Percentiles rank a stretch among this genome's conserved stretches.
phyloP scores from a whole-genome alignment of 805 yeast genomes.

The Isabelozyma pseudorhagii region DNA sequence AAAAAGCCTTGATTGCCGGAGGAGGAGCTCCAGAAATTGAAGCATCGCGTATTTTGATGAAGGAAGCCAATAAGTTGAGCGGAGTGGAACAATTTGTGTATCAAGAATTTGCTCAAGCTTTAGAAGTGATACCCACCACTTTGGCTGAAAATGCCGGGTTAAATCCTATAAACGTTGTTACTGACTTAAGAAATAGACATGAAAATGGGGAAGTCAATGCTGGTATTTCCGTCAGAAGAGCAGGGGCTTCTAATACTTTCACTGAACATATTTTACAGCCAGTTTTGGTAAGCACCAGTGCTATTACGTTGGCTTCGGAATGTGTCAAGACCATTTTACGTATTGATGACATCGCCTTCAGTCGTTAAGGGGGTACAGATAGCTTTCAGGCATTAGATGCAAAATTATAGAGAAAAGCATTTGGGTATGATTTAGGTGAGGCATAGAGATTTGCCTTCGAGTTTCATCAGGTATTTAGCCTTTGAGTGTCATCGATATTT shows the following conservation, averaged over 20 bases:
- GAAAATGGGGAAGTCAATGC: constrained; percentile 88
- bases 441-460: no score
- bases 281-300: constrained; percentile 89
- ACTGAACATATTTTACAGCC: constrained; percentile 97
- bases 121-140: constrained; percentile 91
- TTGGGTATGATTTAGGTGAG: no score
- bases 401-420: no score
- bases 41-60: constrained; percentile 68
- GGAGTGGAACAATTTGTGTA: constrained; percentile 91
- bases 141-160: constrained; percentile 94
- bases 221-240: constrained; percentile 93
- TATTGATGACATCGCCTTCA: constrained; percentile 94
- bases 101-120: constrained; percentile 87
- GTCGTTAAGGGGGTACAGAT: constrained; percentile 26
- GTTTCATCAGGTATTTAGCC: background rate
- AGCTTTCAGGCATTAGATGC: background rate
- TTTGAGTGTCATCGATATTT: no score
- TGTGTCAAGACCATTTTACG: constrained; percentile 93
- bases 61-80: constrained; percentile 67
- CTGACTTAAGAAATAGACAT: constrained; percentile 88
- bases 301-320: constrained; percentile 92
- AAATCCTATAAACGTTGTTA: constrained; percentile 86
- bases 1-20: constrained; percentile 90
- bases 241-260: constrained; percentile 86
- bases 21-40: constrained; percentile 99